A percentile compares a stretch with the other conserved stretches of the same genome.
Conservation (phyloP, 2,329 filamentous ascomycete genomes). For the Monilinia laxa region DNA sequence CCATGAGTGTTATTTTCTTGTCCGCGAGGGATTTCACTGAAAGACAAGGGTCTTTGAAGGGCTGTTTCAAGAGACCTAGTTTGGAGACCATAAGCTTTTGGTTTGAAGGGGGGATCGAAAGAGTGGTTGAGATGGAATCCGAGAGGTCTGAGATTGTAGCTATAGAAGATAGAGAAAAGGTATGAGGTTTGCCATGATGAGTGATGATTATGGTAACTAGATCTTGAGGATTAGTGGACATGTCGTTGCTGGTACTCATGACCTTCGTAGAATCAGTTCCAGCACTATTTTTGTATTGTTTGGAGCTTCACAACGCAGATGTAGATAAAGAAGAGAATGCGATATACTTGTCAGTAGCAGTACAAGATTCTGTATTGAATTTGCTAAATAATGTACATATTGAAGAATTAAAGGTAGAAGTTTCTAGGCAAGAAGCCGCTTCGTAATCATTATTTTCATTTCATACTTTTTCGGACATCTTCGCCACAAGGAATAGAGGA, state of each 20-base stretch:
- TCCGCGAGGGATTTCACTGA: constrained; percentile 49
- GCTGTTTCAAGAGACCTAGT: constrained; percentile 61
- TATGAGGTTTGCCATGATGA: constrained; percentile 49
- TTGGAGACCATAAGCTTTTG: constrained; percentile 70
- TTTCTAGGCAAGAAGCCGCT: constrained; percentile 36
- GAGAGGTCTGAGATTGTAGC: constrained; percentile 60
- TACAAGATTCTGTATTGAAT: neutral
- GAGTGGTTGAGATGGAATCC: constrained; percentile 52
- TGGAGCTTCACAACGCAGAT: neutral
- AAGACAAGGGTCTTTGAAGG: constrained; percentile 59
- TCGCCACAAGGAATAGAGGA: neutral
- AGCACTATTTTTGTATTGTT: neutral
- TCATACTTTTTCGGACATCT: neutral
- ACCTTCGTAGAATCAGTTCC: neutral
- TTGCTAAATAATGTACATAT: constrained; percentile 11
- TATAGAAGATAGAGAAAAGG: constrained; percentile 46
- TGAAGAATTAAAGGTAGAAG: constrained; percentile 27
- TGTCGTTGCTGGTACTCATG: constrained; percentile 24
- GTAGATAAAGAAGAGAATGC: constrained; percentile 1
- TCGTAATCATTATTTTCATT: constrained; percentile 35
- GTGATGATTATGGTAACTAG: constrained; percentile 48
- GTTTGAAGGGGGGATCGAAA: constrained; percentile 60
- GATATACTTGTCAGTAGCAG: neutral
- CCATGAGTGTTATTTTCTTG: constrained; percentile 66
- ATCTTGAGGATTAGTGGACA: constrained; percentile 35